Conservation (phyloP, 768 basidiomycete species). For the Floccularia luteovirens region DNA sequence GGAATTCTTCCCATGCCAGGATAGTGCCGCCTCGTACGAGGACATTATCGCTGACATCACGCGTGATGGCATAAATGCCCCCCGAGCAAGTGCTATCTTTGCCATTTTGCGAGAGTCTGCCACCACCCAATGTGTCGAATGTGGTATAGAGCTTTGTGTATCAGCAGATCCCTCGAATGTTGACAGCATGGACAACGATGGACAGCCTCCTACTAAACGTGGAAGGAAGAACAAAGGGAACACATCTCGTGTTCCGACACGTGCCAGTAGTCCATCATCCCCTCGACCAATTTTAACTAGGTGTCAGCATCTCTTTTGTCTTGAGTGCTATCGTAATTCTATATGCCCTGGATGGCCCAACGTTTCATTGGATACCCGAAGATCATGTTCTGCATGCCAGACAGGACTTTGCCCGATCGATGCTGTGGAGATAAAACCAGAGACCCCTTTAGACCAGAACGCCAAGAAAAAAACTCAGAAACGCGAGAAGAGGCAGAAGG, state of each 20-base stretch:
- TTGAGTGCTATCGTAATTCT: constrained; percentile 74
- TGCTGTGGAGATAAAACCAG: constrained; percentile 75
- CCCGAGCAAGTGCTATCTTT: constrained; percentile 78
- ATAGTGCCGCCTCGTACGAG: constrained; percentile 59
- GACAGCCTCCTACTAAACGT: constrained; percentile 36
- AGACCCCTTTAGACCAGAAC: constrained; percentile 33
- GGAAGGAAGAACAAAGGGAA: constrained; percentile 42
- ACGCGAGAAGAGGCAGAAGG: constrained; percentile 61
- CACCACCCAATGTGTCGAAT: constrained; percentile 86
- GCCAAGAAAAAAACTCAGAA: constrained; percentile 58
- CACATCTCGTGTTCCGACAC: constrained; percentile 61
- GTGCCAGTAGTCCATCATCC: constrained; percentile 62
- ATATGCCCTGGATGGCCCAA: constrained; percentile 81
- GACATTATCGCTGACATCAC: constrained; percentile 71
- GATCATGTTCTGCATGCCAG: constrained; percentile 76
- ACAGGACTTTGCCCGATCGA: constrained; percentile 59
- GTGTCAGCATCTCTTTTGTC: constrained; percentile 92
- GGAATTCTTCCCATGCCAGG: constrained; percentile 35
- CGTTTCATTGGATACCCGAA: constrained; percentile 43
- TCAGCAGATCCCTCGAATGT: constrained; percentile 37
- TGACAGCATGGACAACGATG: constrained; percentile 42
- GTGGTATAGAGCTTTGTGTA: constrained; percentile 66
- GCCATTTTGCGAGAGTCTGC: constrained; percentile 80
- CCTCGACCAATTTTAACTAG: constrained; percentile 74
- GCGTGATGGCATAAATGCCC: constrained; percentile 68